Evolutionary conservation across 768 basidiomycete genomes (phyloP).

Genomic region (Rhizopogon vulgaris): DNA sequence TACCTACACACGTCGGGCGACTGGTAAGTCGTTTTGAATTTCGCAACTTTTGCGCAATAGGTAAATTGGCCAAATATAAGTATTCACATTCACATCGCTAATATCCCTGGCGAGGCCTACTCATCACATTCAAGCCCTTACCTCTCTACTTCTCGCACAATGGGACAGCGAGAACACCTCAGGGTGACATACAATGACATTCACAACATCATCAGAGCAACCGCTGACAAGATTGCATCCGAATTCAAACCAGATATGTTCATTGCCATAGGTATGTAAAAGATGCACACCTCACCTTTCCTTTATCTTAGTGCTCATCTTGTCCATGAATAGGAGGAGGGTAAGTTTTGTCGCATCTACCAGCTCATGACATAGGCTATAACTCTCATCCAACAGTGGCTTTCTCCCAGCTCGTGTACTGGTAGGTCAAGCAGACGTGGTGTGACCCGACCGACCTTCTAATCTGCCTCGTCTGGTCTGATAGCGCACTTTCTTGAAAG

Average conservation of each 20-base stretch:
- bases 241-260: conserved; percentile 85
- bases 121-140: too few relatives aligned
- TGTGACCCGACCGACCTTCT: not conserved
- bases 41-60: too few relatives aligned
- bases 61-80: too few relatives aligned
- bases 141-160: conserved; percentile 7
- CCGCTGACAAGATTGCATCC: conserved; percentile 59
- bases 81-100: too few relatives aligned
- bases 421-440: conserved; percentile 31
- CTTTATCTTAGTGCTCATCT: not conserved
- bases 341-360: conserved; percentile 40
- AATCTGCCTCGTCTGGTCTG: not conserved
- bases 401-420: conserved; percentile 95
- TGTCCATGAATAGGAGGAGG: conserved; percentile 55
- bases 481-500: conserved; percentile 81
- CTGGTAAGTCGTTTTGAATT: too few relatives aligned
- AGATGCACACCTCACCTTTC: conserved; percentile 12
- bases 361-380: conserved; percentile 6
- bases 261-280: conserved; percentile 64
- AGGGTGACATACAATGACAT: conserved; percentile 88
- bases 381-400: conserved; percentile 47
- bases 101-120: too few relatives aligned
- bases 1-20: too few relatives aligned
- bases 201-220: conserved; percentile 76
- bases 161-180: conserved; percentile 49